phyloP scores from a whole-genome alignment of 2,329 filamentous ascomycete species.

The Venturia carpophila region DNA sequence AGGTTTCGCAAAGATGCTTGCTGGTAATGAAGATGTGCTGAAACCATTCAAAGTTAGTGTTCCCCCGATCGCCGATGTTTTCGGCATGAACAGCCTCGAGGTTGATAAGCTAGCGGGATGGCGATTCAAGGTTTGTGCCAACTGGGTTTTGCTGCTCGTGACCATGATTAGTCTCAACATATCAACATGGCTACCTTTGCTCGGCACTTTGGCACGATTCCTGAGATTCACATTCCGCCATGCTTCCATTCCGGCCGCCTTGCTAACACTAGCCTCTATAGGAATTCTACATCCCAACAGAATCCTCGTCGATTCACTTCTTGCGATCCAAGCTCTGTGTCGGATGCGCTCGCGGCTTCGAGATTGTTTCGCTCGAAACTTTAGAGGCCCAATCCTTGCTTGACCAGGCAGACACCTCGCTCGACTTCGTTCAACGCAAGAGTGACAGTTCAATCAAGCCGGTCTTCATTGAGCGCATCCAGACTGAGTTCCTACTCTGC shows the following conservation, averaged over 20 bases:
- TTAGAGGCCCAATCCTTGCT: constrained; percentile 96
- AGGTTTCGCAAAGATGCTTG: constrained; percentile 92
- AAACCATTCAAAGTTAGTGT: constrained; percentile 72
- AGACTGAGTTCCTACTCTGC: constrained; percentile 94
- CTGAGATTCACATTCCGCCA: not conserved
- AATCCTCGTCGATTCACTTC: constrained; percentile 98
- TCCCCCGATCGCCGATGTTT: not conserved
- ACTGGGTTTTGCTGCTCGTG: not conserved
- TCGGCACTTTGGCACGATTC: not conserved
- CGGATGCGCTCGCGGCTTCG: constrained; percentile 89
- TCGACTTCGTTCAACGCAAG: constrained; percentile 92
- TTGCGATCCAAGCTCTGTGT: constrained; percentile 94
- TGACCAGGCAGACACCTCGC: constrained; percentile 93
- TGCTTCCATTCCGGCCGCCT: not conserved
- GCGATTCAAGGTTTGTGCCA: constrained; percentile 14
- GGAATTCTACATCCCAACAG: constrained; percentile 97
- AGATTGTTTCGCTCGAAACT: constrained; percentile 92
- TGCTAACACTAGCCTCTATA: constrained; percentile 24
- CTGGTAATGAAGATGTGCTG: constrained; percentile 83
- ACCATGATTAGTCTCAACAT: not conserved
- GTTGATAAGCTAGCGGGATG: not conserved
- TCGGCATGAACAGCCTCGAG: not conserved
- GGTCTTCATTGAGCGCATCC: constrained; percentile 94
- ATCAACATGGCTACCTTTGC: not conserved
- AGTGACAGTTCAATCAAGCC: constrained; percentile 91